These are phyloP conservation scores for Rehmannia glutinosa DNA, from an alignment of 257 asterid species.

Conservation along the genomic window DNA sequence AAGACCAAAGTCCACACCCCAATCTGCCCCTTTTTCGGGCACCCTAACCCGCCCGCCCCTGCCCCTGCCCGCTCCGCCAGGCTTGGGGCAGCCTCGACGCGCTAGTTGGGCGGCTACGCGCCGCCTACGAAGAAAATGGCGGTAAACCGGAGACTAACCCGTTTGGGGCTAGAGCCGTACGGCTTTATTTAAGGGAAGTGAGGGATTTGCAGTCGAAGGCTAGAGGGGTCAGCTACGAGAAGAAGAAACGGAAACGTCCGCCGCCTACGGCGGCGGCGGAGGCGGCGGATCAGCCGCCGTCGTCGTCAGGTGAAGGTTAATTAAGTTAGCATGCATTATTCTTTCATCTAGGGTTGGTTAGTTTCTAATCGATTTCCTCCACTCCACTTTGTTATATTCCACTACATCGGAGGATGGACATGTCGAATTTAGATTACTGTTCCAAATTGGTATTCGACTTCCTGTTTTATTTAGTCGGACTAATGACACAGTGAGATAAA, in stretches of 20 bases:
- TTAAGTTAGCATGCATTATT: constrained; percentile 6
- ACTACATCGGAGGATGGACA: too few species aligned
- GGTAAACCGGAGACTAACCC: constrained; percentile 41
- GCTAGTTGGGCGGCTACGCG: constrained; percentile 42
- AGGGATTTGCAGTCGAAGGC: constrained; percentile 47
- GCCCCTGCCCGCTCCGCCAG: constrained; percentile 54
- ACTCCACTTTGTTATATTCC: too few species aligned
- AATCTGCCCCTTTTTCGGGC: constrained; percentile 40
- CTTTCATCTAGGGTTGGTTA: too few species aligned
- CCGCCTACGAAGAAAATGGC: constrained; percentile 52
- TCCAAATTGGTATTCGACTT: too few species aligned
- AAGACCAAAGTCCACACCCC: constrained; percentile 40
- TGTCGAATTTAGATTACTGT: too few species aligned
- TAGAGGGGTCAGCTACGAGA: constrained; percentile 45
- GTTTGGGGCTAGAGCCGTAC: constrained; percentile 39
- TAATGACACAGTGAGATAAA: too few species aligned
- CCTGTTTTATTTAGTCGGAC: too few species aligned
- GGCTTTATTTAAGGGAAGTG: constrained; percentile 39
- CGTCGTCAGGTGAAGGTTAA: constrained; percentile 21
- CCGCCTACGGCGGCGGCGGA: constrained; percentile 9
- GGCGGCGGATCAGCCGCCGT: background rate
- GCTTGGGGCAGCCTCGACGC: constrained; percentile 62
- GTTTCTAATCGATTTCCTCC: too few species aligned
- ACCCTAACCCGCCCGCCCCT: constrained; percentile 43
- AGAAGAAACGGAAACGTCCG: constrained; percentile 38